These are phyloP conservation scores for Tetrapisispora phaffii DNA, from an alignment of 805 yeast genomes.

Conservation along the genomic window DNA sequence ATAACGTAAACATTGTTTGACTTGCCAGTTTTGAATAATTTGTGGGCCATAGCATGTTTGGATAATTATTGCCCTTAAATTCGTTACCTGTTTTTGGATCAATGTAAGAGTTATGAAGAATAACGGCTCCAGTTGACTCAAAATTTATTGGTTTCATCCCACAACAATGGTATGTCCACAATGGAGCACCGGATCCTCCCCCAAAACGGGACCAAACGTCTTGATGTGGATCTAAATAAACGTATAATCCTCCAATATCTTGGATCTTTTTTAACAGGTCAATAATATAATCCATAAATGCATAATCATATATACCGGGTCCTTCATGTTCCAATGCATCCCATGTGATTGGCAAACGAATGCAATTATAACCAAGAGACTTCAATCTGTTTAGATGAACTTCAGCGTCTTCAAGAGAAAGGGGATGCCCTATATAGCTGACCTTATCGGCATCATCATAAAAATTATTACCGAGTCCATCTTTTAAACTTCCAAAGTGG, in stretches of 20 bases:
- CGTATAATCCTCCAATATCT: conserved; percentile 61
- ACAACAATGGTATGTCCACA: conserved; percentile 86
- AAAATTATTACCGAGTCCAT: conserved; percentile 25
- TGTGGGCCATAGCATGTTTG: conserved; percentile 90
- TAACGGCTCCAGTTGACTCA: conserved; percentile 64
- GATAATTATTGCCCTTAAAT: conserved; percentile 33
- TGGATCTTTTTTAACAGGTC: conserved; percentile 49
- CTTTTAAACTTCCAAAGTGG: conserved; percentile 21
- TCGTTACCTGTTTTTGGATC: conserved; percentile 34
- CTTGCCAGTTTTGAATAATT: conserved; percentile 71
- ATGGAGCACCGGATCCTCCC: conserved; percentile 91
- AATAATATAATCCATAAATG: conserved; percentile 60
- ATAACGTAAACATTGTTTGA: conserved; percentile 74
- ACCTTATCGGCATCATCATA: conserved; percentile 66
- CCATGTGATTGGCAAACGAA: conserved; percentile 77
- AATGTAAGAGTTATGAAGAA: conserved; percentile 51
- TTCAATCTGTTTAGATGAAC: conserved; percentile 61
- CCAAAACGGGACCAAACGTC: conserved; percentile 86
- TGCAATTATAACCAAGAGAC: conserved; percentile 70
- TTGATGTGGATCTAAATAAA: conserved; percentile 82
- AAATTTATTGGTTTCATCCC: conserved; percentile 78
- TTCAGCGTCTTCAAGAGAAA: conserved; percentile 63
- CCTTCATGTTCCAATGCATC: conserved; percentile 86
- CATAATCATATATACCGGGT: conserved; percentile 74
- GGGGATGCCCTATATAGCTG: conserved; percentile 77